Conservation (phyloP, 805 yeast species). For the Barnettozyma salicaria region DNA sequence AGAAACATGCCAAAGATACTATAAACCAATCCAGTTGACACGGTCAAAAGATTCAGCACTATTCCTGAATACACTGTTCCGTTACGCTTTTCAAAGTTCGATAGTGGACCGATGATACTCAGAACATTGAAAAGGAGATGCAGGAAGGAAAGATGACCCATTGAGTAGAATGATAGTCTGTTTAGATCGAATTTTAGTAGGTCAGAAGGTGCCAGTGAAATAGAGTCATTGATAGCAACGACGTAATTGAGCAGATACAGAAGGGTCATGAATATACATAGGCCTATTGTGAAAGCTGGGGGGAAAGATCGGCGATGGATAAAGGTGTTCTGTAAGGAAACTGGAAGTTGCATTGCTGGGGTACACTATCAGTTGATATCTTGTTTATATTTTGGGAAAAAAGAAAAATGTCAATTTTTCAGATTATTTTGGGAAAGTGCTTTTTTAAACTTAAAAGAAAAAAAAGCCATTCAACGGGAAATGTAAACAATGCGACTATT, state of each 20-base stretch:
- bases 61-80: constrained; percentile 88
- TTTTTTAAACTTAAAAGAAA: no score
- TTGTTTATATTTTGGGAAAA: no score
- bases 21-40: constrained; percentile 46
- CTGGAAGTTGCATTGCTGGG: constrained; percentile 20
- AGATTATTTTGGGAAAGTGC: no score
- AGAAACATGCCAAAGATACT: constrained; percentile 31
- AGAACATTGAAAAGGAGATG: constrained; percentile 58
- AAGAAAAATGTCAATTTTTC: no score
- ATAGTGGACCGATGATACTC: constrained; percentile 52
- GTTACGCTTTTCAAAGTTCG: constrained; percentile 60
- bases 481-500: not conserved
- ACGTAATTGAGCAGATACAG: constrained; percentile 35
- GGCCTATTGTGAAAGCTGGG: constrained; percentile 62
- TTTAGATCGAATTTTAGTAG: constrained; percentile 38
- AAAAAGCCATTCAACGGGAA: not conserved
- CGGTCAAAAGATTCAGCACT: constrained; percentile 65
- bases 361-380: no score
- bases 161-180: constrained; percentile 56
- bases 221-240: constrained; percentile 29
- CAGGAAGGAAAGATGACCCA: constrained; percentile 55
- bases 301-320: constrained; percentile 22
- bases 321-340: constrained; percentile 1
- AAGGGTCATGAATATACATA: constrained; percentile 46
- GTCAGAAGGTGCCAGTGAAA: constrained; percentile 52